Percentiles rank a stretch among this genome's conserved stretches.
phyloP scores from a whole-genome alignment of 176 grass and related monocot species.

The Carex scoparia region DNA sequence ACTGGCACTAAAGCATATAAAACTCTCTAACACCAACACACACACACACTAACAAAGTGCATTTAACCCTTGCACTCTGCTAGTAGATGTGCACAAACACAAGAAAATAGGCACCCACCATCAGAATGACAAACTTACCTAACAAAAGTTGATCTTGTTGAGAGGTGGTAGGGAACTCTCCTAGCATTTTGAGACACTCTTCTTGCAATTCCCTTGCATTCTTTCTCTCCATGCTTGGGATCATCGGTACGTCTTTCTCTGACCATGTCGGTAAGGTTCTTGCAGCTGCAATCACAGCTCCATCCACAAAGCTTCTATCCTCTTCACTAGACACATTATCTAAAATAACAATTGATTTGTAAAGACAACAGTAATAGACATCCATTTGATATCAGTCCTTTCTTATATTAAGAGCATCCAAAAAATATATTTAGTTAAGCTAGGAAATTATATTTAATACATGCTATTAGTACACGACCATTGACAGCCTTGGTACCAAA shows the following conservation, averaged over 20 bases:
- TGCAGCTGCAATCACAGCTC: constrained; percentile 83
- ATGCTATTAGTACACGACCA: not conserved
- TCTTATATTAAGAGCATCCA: not conserved
- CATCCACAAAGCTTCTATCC: constrained; percentile 67
- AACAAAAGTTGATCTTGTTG: constrained; percentile 63
- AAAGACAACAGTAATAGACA: not conserved
- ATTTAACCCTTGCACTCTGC: not conserved
- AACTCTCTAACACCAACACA: not conserved
- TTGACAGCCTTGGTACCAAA: not conserved
- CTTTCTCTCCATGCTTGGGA: constrained; percentile 78
- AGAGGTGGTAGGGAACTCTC: constrained; percentile 63
- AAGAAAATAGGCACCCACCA: not conserved
- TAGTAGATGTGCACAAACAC: not conserved
- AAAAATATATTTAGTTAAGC: not conserved
- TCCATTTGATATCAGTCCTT: not conserved
- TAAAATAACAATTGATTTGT: constrained; percentile 20
- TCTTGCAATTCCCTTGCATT: constrained; percentile 61
- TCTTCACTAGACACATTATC: constrained; percentile 40
- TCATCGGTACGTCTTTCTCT: constrained; percentile 64
- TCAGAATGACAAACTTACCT: constrained; percentile 30
- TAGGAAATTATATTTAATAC: not conserved
- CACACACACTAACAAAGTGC: not conserved
- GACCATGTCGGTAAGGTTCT: constrained; percentile 87
- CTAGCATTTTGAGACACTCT: constrained; percentile 63
- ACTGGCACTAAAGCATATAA: not conserved